A percentile compares a stretch with the other conserved stretches of the same genome.
phyloP scores from a whole-genome alignment of 1,284 basidiomycete species.

The Mixia osmundae region DNA sequence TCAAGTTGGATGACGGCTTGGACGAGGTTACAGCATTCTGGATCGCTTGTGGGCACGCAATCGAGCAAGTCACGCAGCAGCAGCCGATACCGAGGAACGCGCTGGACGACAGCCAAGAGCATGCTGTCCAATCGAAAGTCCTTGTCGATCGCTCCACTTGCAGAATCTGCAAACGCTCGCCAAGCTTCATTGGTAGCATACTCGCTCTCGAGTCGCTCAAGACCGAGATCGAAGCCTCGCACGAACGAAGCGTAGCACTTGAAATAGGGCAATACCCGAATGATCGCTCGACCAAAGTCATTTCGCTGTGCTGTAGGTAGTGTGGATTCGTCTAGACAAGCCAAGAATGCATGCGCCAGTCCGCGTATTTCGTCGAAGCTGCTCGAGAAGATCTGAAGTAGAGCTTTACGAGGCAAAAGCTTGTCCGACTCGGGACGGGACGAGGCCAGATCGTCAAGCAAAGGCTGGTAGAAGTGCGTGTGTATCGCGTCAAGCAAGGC shows the following conservation, averaged over 20 bases:
- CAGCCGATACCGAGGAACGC: conserved; percentile 60
- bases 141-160: conserved; percentile 18
- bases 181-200: conserved; percentile 9
- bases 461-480: no score
- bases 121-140: conserved; percentile 43
- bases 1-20: no score
- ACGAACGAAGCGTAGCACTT: conserved; percentile 59
- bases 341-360: no score
- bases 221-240: conserved; percentile 37
- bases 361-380: no score
- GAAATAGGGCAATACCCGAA: conserved; percentile 43
- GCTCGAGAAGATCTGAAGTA: no score
- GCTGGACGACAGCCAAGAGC: conserved; percentile 62
- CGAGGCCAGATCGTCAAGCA: no score
- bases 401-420: no score
- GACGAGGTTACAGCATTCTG: conserved; percentile 37
- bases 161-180: conserved; percentile 31
- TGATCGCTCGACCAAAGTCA: no score
- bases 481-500: no score
- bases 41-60: conserved; percentile 37
- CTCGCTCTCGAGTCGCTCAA: conserved; percentile 1
- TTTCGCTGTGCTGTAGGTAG: no score
- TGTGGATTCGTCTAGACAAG: no score
- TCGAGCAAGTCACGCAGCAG: conserved; percentile 48
- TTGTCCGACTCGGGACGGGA: no score